Base-by-base conservation (phyloP, 1,284 basidiomycete genomes). In the Heterobasidion parviporum region DNA sequence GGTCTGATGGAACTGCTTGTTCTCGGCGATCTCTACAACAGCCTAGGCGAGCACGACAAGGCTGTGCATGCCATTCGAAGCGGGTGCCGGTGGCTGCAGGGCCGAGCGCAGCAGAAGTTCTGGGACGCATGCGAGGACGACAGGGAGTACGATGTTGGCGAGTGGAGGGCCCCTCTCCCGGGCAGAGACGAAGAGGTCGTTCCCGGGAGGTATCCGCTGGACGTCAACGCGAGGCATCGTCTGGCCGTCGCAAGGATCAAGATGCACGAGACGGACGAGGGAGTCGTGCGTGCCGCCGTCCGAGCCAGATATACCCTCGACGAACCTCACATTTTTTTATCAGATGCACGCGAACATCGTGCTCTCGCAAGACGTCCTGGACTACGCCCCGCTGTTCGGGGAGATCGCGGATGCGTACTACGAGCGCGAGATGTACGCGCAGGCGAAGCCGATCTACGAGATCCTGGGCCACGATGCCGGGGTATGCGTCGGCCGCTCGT, bases 31-130 rank as follows among this genome's bases (percentile, higher is more conserved):
- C 75, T 96, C 44, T 83, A 92, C 61, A 86, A 93, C 59, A 79
- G 82, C 0, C 71, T 87, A 15, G 82, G 81, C 0, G 81, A 89
- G 59, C 78, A 90, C 61, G 82, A 85, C 44, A 76, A 80, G 34
- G 88, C 89, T 0, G 74, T 94, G 10, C 74, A 81, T 12, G 80
- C 84, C 0, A 85, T 97, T 55, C 77, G 89, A 44, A 76, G 77
- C 54, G 94, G 94, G 0, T 87, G 84, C 52, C 74, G 96, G 50
- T 98, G 95, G 95, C 70, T 98, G 10, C 92, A 96, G 67, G 92
- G 92, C 0, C 74, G 95, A 38, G 74, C 72, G n/a, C 72, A 77
- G 36, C 83, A 90, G 67, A 79, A 74, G 55, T 85, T 86, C 55
- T 97, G 94, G 93, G 91, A 94, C 61, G 69, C 80, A 20, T 81